phyloP scores from a whole-genome alignment of 2,329 filamentous ascomycete species.

The Hypoxylon sp. region DNA sequence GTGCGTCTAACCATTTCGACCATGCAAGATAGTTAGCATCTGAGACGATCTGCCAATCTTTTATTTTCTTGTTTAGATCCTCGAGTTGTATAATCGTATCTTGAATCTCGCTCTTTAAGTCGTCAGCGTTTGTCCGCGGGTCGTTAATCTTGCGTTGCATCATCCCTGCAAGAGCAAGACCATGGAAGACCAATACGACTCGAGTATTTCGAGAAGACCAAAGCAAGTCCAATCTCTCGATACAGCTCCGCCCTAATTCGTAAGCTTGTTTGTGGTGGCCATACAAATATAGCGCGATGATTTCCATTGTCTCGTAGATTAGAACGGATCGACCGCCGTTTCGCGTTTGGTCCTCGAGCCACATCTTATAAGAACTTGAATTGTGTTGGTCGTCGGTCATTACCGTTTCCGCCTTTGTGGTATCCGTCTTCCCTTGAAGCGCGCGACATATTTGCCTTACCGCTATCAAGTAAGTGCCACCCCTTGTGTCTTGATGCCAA shows the following conservation, averaged over 20 bases:
- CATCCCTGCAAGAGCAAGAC: slow-evolving; percentile 68
- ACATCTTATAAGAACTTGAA: slow-evolving; percentile 70
- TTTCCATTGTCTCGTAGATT: slow-evolving; percentile 78
- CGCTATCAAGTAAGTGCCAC: slow-evolving; percentile 77
- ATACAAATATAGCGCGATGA: slow-evolving; percentile 74
- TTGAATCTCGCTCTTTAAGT: slow-evolving; percentile 61
- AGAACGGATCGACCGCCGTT: slow-evolving; percentile 76
- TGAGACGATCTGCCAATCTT: slow-evolving; percentile 74
- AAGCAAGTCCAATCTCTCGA: slow-evolving; percentile 64
- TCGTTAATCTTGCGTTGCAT: slow-evolving; percentile 66
- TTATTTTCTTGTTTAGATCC: slow-evolving; percentile 71
- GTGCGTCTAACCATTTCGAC: slow-evolving; percentile 77
- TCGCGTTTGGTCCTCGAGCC: slow-evolving; percentile 65
- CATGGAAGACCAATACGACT: slow-evolving; percentile 72
- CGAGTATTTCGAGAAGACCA: slow-evolving; percentile 74
- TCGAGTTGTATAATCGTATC: slow-evolving; percentile 69
- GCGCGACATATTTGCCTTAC: slow-evolving; percentile 77
- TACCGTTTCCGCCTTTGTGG: slow-evolving; percentile 66
- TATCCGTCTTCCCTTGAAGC: slow-evolving; percentile 79
- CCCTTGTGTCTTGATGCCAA: slow-evolving; percentile 79
- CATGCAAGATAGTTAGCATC: slow-evolving; percentile 80
- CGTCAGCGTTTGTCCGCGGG: slow-evolving; percentile 61
- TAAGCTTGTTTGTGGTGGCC: slow-evolving; percentile 73
- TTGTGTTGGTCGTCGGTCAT: slow-evolving; percentile 79
- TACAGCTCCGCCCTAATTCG: slow-evolving; percentile 67